These are phyloP conservation scores for Mycena vulgaris DNA, from an alignment of 768 basidiomycete genomes.

Conservation along the genomic window DNA sequence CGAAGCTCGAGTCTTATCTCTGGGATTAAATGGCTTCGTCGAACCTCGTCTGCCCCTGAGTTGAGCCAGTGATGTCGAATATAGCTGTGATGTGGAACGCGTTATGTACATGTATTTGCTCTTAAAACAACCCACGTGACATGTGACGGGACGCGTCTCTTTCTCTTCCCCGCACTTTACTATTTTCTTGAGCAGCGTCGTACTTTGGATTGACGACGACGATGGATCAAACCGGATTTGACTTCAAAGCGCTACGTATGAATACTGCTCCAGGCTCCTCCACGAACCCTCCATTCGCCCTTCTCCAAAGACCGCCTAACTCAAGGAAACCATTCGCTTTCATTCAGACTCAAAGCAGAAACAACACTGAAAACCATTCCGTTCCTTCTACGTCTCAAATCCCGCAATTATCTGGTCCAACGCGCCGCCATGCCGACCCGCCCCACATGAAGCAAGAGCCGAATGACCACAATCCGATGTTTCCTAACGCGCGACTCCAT, in stretches of 20 bases:
- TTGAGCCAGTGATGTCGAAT: background rate
- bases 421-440: conserved; percentile 22
- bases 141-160: background rate
- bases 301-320: conserved; percentile 30
- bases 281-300: conserved; percentile 33
- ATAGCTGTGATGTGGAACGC: background rate
- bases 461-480: conserved; percentile 16
- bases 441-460: conserved; percentile 38
- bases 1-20: conserved; percentile 13
- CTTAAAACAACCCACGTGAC: background rate
- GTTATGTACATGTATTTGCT: conserved; percentile 4
- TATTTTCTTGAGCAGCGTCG: conserved; percentile 24
- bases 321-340: conserved; percentile 36
- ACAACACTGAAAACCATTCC: conserved; percentile 31
- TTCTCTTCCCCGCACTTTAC: no score
- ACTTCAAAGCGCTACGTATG: conserved; percentile 37
- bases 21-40: background rate
- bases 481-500: conserved; percentile 9
- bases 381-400: conserved; percentile 19
- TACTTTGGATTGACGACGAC: conserved; percentile 19
- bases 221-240: conserved; percentile 39
- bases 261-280: conserved; percentile 19
- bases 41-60: background rate
- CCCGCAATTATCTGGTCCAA: background rate
- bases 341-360: conserved; percentile 37